Conservation (phyloP, 768 basidiomycete genomes). For the Tylopilus subfusipes region DNA sequence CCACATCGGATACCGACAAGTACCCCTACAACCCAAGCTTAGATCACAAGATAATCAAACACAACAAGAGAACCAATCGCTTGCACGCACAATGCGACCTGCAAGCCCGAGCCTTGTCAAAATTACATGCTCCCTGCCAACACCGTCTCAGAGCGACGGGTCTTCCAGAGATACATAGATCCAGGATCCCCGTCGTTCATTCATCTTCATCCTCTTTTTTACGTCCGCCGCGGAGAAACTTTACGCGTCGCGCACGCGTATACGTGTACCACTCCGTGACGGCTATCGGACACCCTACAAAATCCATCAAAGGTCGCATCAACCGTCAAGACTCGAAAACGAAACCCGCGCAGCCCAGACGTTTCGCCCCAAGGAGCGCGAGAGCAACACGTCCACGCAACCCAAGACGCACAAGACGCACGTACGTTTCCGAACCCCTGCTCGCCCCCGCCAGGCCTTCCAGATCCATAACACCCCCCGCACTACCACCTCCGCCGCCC, state of each 20-base stretch:
- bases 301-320: too few species aligned
- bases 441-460: slow-evolving; percentile 15
- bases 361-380: too few species aligned
- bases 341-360: too few species aligned
- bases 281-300: not conserved
- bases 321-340: too few species aligned
- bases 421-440: not conserved
- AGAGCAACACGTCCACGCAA: too few species aligned
- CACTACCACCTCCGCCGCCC: not conserved
- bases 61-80: not conserved
- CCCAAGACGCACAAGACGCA: too few species aligned
- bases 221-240: not conserved
- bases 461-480: slow-evolving; percentile 13
- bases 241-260: not conserved
- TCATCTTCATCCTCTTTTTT: too few species aligned
- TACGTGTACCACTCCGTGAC: not conserved
- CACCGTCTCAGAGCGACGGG: too few species aligned
- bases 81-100: not conserved
- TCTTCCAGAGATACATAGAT: too few species aligned
- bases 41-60: not conserved
- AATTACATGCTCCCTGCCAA: not conserved
- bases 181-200: too few species aligned
- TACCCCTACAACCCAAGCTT: not conserved
- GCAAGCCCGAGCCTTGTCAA: not conserved
- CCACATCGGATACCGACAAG: not conserved